Evolutionary conservation across 75 land plant species (phyloP), one percentile per base, ranked within the genome.

Genomic region (Pinus taeda): DNA sequence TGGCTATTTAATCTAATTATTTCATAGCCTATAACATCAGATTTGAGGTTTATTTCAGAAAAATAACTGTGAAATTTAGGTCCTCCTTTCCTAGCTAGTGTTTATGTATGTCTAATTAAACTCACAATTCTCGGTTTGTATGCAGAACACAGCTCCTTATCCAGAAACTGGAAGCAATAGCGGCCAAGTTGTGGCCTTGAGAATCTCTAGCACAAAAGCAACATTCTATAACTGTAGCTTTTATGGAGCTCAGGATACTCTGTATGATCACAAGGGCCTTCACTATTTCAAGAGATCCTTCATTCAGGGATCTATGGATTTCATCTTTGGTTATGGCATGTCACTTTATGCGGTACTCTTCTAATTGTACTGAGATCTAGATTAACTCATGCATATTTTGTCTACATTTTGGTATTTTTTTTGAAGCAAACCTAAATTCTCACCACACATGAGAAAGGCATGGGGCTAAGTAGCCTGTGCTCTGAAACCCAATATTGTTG

Each of bases 181-280:
- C n/a, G 78, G 75, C 69, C 88, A 87, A 71, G 89, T 85, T 22
- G 89, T 83, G 56, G 89, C 96, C 14, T 75, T 93, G 61, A 69
- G 90, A 8, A 83, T 93, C 30, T 85, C 93, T 4, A 94, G 96
- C 42, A 85, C 85, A 39, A 89, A 82, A 61, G 91, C 94, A 26
- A 81, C 92, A n/a, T 89, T 93, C 71, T 92, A 92, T 75, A 83
- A 86, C 33, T 93, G 96, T 73, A 82, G 80, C 33, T 91, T 93
- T 79, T 89, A 84, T 77, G 94, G 96, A 0, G 7, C 53, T 55
- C 90, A 90, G 76, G 92, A 88, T 75, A 90, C 92, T 0, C 81
- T 90, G 17, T 90, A 79, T 58, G 90, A 90, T 58, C 81, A 85
- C 74, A 81, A 72, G 30, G 92, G 92, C 60, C 79, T 76, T 39